Base-by-base conservation (phyloP, 208 protist genomes). In the Crithidia acanthocephali region DNA sequence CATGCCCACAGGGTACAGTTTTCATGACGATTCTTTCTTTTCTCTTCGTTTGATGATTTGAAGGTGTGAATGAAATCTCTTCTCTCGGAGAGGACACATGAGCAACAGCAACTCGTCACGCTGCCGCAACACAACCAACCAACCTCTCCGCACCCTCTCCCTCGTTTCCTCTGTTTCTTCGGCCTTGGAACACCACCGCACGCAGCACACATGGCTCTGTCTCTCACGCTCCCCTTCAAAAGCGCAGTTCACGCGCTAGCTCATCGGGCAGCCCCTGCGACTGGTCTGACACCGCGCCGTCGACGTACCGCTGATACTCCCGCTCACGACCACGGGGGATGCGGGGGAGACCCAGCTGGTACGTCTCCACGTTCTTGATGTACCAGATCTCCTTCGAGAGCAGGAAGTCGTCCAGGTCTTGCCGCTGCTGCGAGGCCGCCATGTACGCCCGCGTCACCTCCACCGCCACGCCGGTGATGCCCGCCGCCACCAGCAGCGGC, bases 311-410 rank as follows among this genome's bases (percentile, higher is more conserved):
- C 44, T 93, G 86, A 60, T 88, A 93, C 66, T 93, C 87, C 23
- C 63, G 45, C 74, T 95, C 90, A 6, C 86, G 64, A 2, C 87
- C 87, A n/a, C 80, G 81, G 13, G 87, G 87, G 4, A 96, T 96
- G 44, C 86, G 84, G 0, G 89, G 88, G 20, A 96, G 66, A 23
- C 80, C 86, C 3, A 96, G 77, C 71, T 96, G 89, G 55, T 95
- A 95, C 16, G 92, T 90, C 58, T 96, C 88, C 23, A 96, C 84
- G 50, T 96, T 96, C 51, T 96, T 96, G 7, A 96, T 95, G 59
- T 96, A 94, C 92, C 92, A 96, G 51, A 96, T 88, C 53, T 96
- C 88, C 77, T 96, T 96, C 0, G 87, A 80, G 2, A 96, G 67
- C 47, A 96, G 79, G 59, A 88, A 96, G 67, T 96, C 92, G 65